A percentile compares a stretch with the other conserved stretches of the same genome.
Conservation (phyloP, 495 filamentous ascomycete genomes). For the Aspergillus egyptiacus region DNA sequence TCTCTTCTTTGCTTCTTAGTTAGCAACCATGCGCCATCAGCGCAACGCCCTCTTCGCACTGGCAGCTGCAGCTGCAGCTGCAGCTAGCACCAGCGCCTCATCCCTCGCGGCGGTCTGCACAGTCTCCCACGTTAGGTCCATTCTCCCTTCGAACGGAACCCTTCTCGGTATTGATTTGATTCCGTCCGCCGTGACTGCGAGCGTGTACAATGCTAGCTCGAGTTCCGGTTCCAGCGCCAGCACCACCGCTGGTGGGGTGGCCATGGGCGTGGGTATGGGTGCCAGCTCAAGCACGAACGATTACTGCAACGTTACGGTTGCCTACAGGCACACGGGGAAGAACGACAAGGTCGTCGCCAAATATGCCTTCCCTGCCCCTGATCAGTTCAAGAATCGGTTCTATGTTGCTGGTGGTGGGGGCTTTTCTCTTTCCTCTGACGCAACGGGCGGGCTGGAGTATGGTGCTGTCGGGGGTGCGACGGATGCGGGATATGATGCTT, state of each 20-base stretch:
- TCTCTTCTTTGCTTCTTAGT: too few relatives aligned
- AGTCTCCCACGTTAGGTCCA: conserved; percentile 26
- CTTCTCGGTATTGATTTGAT: conserved; percentile 27
- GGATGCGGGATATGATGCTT: conserved; percentile 35
- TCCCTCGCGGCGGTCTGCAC: conserved; percentile 22
- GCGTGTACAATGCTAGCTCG: conserved; percentile 22
- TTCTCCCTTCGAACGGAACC: conserved; percentile 31
- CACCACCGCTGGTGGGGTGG: not conserved
- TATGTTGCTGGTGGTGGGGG: conserved; percentile 35
- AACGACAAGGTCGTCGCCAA: conserved; percentile 26
- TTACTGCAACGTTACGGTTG: conserved; percentile 35
- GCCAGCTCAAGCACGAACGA: conserved; percentile 19
- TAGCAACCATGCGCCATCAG: not conserved
- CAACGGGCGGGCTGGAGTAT: conserved; percentile 35
- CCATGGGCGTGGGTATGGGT: not conserved
- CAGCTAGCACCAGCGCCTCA: not conserved
- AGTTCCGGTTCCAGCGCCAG: not conserved
- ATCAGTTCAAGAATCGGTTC: conserved; percentile 34
- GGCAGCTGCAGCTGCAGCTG: not conserved
- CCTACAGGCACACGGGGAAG: conserved; percentile 33
- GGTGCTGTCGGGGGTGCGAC: conserved; percentile 35
- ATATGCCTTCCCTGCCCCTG: conserved; percentile 29
- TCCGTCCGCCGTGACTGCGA: conserved; percentile 26
- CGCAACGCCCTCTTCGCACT: conserved; percentile 1
- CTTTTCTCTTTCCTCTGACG: conserved; percentile 24